Evolutionary conservation across 2,329 filamentous ascomycete genomes (phyloP).

Genomic region (Pseudogymnoascus sp.): DNA sequence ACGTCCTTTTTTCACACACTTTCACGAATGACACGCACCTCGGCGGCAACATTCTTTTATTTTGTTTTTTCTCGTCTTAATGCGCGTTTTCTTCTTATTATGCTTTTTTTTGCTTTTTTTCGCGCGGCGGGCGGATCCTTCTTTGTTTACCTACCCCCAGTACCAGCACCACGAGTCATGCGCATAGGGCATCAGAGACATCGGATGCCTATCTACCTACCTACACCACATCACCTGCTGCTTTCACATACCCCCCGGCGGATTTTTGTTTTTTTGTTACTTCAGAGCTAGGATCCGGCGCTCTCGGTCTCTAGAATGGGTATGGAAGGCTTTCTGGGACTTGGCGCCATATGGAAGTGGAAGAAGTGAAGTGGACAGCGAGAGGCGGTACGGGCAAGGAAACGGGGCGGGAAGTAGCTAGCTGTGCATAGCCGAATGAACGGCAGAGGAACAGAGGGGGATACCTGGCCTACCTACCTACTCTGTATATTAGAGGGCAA

Average conservation of each 20-base stretch:
- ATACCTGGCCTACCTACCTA: not conserved
- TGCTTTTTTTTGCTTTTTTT: not conserved
- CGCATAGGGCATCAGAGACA: not conserved
- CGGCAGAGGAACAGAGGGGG: not conserved
- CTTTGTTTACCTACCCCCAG: not conserved
- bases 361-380: not conserved
- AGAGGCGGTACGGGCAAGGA: not conserved
- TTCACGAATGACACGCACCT: conserved; percentile 5
- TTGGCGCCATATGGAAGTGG: not conserved
- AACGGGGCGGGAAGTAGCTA: not conserved
- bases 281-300: not conserved
- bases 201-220: not conserved
- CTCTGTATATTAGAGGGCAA: conserved; percentile 3
- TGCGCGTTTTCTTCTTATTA: not conserved
- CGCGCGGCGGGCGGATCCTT: not conserved
- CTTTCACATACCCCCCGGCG: not conserved
- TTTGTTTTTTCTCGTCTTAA: not conserved
- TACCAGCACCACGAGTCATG: not conserved
- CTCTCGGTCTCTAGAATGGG: not conserved
- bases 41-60: not conserved
- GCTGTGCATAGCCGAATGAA: not conserved
- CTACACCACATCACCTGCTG: not conserved
- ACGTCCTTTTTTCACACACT: not conserved
- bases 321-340: not conserved
- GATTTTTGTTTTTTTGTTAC: not conserved